Evolutionary conservation across 2,329 filamentous ascomycete species (phyloP).

Genomic region (Beauveria australis): DNA sequence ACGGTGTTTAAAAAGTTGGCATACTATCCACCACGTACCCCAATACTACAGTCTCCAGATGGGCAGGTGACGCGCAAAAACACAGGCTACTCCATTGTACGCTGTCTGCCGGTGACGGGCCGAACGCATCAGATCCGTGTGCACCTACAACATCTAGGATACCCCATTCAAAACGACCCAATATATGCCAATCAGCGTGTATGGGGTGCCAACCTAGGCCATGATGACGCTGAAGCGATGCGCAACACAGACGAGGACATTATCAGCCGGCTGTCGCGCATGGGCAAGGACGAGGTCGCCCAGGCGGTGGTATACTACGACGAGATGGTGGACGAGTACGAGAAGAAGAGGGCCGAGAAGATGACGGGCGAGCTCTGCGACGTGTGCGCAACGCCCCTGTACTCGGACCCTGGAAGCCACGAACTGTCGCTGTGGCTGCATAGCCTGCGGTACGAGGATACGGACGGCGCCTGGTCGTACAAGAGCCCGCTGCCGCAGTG

Average conservation of each 20-base stretch:
- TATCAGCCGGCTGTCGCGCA: conserved; percentile 72
- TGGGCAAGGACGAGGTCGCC: conserved; percentile 91
- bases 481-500: conserved; percentile 75
- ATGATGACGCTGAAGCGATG: conserved; percentile 53
- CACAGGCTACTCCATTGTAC: conserved; percentile 86
- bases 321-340: conserved; percentile 83
- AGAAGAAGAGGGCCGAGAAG: conserved; percentile 85
- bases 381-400: conserved; percentile 78
- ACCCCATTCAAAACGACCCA: conserved; percentile 94
- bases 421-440: conserved; percentile 93
- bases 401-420: conserved; percentile 83
- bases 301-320: conserved; percentile 90
- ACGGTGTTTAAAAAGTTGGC: conserved; percentile 88
- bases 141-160: conserved; percentile 86
- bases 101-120: conserved; percentile 87
- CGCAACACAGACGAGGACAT: conserved; percentile 80
- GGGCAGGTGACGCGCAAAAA: conserved; percentile 39
- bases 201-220: conserved; percentile 75
- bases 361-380: conserved; percentile 80
- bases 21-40: conserved; percentile 63
- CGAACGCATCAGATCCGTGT: conserved; percentile 93
- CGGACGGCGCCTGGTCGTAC: conserved; percentile 78
- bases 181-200: conserved; percentile 94
- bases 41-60: conserved; percentile 15
- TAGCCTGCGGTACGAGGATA: conserved; percentile 81